Percentiles rank a stretch among this genome's conserved stretches.
Evolutionary conservation across 2,329 filamentous ascomycete genomes (phyloP).

Genomic region (Hypoxylon sp.): DNA sequence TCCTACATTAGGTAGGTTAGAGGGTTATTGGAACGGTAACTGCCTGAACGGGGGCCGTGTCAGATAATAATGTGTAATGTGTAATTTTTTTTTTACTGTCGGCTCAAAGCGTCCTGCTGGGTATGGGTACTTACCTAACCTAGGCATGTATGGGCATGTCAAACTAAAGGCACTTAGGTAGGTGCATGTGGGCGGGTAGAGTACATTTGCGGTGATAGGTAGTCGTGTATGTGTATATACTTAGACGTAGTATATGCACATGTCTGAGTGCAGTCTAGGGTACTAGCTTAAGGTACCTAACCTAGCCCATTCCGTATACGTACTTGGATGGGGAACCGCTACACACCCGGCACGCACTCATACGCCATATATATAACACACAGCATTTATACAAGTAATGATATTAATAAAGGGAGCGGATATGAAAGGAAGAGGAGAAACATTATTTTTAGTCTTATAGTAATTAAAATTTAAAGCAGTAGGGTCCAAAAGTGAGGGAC

Average conservation of each 20-base stretch:
- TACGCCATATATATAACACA: background rate
- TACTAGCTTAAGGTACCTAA: constrained; percentile 8
- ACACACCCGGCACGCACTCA: background rate
- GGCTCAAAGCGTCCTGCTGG: background rate
- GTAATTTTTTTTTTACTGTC: background rate
- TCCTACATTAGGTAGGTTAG: constrained; percentile 37
- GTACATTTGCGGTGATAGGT: background rate
- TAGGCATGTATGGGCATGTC: background rate
- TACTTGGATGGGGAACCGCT: background rate
- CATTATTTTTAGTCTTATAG: constrained; percentile 33
- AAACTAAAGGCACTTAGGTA: constrained; percentile 7
- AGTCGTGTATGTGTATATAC: background rate
- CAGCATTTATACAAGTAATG: background rate
- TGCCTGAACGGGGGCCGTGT: constrained; percentile 38
- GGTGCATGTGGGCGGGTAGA: background rate
- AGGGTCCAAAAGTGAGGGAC: constrained; percentile 18
- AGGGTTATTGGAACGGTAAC: constrained; percentile 23
- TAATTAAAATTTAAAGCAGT: constrained; percentile 25
- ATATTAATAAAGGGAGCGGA: background rate
- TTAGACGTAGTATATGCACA: constrained; percentile 3
- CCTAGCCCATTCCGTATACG: background rate
- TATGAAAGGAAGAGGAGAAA: constrained; percentile 8
- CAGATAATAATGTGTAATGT: constrained; percentile 17
- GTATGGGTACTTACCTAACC: background rate
- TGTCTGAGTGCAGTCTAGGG: constrained; percentile 7